phyloP scores from a whole-genome alignment of 2,329 filamentous ascomycete species.

The Beauveria caledonica region DNA sequence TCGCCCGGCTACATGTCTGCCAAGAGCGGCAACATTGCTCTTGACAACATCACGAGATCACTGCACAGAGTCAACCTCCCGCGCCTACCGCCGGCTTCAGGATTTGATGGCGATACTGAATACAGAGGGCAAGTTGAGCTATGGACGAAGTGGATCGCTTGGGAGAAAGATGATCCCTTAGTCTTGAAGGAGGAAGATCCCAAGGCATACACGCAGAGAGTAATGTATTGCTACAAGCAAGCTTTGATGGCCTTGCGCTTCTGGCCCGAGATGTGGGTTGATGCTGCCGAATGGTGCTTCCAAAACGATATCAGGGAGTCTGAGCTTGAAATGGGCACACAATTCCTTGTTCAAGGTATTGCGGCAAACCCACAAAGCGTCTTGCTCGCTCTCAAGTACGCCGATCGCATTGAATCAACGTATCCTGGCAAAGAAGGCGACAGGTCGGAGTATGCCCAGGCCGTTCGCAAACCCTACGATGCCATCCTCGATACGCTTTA shows the following conservation, averaged over 20 bases:
- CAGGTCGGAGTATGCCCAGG: conserved; percentile 66
- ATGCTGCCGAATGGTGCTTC: conserved; percentile 88
- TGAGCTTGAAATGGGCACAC: conserved; percentile 53
- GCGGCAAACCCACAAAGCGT: conserved; percentile 90
- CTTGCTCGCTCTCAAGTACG: conserved; percentile 79
- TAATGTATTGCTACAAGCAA: conserved; percentile 89
- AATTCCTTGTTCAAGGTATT: conserved; percentile 75
- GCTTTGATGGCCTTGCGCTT: conserved; percentile 89
- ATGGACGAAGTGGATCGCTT: conserved; percentile 91
- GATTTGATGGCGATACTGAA: conserved; percentile 80
- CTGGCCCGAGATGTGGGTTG: conserved; percentile 93
- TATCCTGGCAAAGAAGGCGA: conserved; percentile 71
- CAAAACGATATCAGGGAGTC: conserved; percentile 61
- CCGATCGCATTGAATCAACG: conserved; percentile 75
- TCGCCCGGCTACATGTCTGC: conserved; percentile 95
- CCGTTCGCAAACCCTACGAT: conserved; percentile 77
- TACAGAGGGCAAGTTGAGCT: conserved; percentile 76
- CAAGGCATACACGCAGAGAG: conserved; percentile 64
- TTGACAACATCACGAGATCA: conserved; percentile 80
- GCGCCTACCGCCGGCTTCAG: conserved; percentile 70
- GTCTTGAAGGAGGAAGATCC: conserved; percentile 77
- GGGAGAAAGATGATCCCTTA: conserved; percentile 90
- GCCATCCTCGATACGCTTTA: conserved; percentile 82
- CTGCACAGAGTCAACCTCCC: conserved; percentile 73
- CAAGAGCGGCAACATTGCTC: conserved; percentile 76